phyloP scores from a whole-genome alignment of 371 early-diverging fungal genomes.

The Parasitella parasitica region DNA sequence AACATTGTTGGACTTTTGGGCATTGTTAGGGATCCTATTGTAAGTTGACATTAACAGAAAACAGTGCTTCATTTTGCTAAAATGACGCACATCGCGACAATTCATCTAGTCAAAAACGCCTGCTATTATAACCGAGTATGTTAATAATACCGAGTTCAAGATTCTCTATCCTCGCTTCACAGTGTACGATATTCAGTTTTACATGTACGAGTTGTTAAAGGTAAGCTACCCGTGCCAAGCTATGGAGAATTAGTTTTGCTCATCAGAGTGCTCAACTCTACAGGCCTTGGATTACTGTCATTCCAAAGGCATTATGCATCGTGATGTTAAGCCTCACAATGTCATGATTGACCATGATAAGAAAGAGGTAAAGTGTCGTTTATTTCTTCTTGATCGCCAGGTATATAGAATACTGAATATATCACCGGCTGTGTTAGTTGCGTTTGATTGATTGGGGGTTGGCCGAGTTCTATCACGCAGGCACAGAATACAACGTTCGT shows the following conservation, averaged over 20 bases:
- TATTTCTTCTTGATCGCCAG: no score
- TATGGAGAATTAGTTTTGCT: no score
- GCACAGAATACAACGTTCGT: conserved; percentile 95
- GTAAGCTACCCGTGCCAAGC: conserved; percentile 38
- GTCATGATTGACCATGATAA: conserved; percentile 99
- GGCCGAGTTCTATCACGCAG: conserved; percentile 99
- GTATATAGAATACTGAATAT: no score
- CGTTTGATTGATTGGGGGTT: conserved; percentile 99
- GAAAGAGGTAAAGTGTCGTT: conserved; percentile 73
- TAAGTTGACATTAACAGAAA: conserved; percentile 21
- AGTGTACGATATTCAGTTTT: conserved; percentile 93
- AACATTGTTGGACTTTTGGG: conserved; percentile 95
- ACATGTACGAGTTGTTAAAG: conserved; percentile 95
- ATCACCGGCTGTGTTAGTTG: no score
- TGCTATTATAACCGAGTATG: conserved; percentile 95
- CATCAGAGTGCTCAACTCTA: no score
- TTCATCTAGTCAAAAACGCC: conserved; percentile 80
- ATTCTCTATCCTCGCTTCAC: conserved; percentile 74
- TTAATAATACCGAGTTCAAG: conserved; percentile 81
- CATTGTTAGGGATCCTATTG: conserved; percentile 94
- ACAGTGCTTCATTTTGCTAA: no score
- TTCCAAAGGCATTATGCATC: conserved; percentile 99
- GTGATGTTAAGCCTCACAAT: conserved; percentile 99
- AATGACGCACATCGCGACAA: not conserved
- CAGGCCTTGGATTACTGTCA: conserved; percentile 97